These are phyloP conservation scores for Exobasidium cylindrosporum DNA, from an alignment of 1,284 basidiomycete genomes.

Conservation along the genomic window DNA sequence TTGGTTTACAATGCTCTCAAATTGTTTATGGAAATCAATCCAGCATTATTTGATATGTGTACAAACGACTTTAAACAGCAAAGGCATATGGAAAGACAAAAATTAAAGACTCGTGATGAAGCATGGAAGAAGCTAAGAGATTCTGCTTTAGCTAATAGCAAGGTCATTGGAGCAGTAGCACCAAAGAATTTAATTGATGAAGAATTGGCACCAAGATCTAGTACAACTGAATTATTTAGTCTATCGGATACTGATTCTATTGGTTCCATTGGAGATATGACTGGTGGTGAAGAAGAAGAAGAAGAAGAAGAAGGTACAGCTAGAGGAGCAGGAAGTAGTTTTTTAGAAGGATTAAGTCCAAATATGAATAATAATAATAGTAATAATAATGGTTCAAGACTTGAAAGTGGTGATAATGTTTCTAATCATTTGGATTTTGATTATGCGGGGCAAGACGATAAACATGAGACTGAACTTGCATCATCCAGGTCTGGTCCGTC, in stretches of 20 bases:
- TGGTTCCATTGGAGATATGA: constrained; percentile 30
- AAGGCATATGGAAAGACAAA: constrained; percentile 58
- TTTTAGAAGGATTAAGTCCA: constrained; percentile 17
- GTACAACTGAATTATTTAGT: constrained; percentile 22
- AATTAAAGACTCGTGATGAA: constrained; percentile 40
- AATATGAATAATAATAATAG: not conserved
- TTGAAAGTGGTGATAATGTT: constrained; percentile 18
- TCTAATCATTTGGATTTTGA: constrained; percentile 32
- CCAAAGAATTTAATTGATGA: constrained; percentile 42
- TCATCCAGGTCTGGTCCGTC: constrained; percentile 4
- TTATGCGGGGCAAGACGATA: constrained; percentile 31
- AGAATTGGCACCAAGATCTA: constrained; percentile 27
- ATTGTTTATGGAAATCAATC: constrained; percentile 98
- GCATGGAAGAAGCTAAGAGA: constrained; percentile 48
- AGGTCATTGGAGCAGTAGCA: constrained; percentile 33
- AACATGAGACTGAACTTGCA: not conserved
- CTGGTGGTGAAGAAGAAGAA: constrained; percentile 20
- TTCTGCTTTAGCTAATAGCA: constrained; percentile 45
- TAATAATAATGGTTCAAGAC: constrained; percentile 22
- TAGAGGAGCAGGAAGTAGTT: constrained; percentile 12
- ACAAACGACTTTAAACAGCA: constrained; percentile 90
- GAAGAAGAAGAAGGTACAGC: constrained; percentile 6
- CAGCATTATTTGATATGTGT: constrained; percentile 87
- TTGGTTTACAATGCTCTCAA: constrained; percentile 99
- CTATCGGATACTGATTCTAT: constrained; percentile 35